Evolutionary conservation across 2,329 filamentous ascomycete species (phyloP), one percentile per base, ranked within the genome.

Genomic region (Botrytis fabae): DNA sequence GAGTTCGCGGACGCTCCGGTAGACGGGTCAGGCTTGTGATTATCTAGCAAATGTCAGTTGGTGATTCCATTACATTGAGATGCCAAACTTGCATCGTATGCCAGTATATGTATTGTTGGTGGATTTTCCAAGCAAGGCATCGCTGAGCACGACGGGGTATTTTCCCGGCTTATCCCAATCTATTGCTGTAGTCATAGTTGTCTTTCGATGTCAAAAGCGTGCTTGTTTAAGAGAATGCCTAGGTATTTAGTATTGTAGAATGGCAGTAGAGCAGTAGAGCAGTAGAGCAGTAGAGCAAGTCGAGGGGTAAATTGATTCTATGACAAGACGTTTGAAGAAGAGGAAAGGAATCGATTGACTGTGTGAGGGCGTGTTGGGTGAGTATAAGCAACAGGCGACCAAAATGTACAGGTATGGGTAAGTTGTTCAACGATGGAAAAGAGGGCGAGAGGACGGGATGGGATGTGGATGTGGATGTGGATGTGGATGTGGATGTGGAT

Each of bases 91-190:
- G 90, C 89, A 91, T 82, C 86, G 83, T 66, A 91, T 84, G 71
- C 87, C 87, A 1, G 89, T 91, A 77, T 88, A 90, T 65, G 88
- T 83, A 74, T 90, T 87, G 76, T 87, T 88, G 46, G 86, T 82
- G 1, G 86, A 81, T 75, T 86, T 87, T 60, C 87, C 86, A 51
- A 90, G 82, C 46, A 91, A 82, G 42, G 86, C 86, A 77, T 91
- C 89, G 80, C 89, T 90, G 62, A 91, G 83, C 64, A 91, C 85
- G 72, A 91, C 86, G 68, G 88, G 89, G 78, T 91, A 91, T 78
- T 89, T 88, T 73, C 85, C 88, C 73, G 84, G 83, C 81, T 88
- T 86, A 71, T 88, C 89, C 74, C 89, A 87, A 81, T 91, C 88
- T 73, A 91, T 85, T 68, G 76, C 70, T 51, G 76, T 74, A 64